phyloP scores from a whole-genome alignment of 2,329 filamentous ascomycete species.

The Magnaporthales sp. region DNA sequence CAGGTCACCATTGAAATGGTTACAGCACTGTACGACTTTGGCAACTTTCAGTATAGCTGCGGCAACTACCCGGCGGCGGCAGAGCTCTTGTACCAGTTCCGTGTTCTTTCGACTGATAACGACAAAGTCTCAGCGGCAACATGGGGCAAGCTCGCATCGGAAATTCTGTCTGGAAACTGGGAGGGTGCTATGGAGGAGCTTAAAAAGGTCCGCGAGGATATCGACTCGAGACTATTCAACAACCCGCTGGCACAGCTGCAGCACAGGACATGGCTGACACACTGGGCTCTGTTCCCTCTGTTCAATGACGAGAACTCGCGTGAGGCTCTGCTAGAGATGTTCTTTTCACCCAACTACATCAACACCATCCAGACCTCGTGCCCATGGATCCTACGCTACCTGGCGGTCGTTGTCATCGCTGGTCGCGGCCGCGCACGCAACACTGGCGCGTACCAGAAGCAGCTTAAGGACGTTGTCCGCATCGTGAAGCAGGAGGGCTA shows the following conservation, averaged over 20 bases:
- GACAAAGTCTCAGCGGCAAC: constrained; percentile 94
- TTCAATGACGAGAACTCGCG: constrained; percentile 94
- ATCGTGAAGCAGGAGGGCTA: constrained; percentile 96
- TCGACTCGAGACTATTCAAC: constrained; percentile 92
- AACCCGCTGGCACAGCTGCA: constrained; percentile 92
- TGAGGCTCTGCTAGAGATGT: constrained; percentile 86
- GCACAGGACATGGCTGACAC: constrained; percentile 93
- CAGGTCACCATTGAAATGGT: constrained; percentile 93
- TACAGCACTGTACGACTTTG: constrained; percentile 89
- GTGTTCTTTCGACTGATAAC: constrained; percentile 94
- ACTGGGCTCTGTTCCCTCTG: constrained; percentile 98
- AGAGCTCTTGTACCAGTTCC: constrained; percentile 94
- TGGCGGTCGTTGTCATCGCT: constrained; percentile 89
- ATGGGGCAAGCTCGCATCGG: constrained; percentile 95
- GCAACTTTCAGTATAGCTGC: constrained; percentile 96
- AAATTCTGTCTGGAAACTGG: constrained; percentile 94
- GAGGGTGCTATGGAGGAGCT: constrained; percentile 87
- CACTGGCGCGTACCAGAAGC: constrained; percentile 86
- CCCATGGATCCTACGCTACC: constrained; percentile 93
- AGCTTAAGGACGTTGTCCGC: constrained; percentile 93
- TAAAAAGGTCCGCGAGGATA: constrained; percentile 80
- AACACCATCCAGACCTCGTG: constrained; percentile 98
- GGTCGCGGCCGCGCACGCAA: constrained; percentile 77
- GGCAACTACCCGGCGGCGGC: constrained; percentile 86
- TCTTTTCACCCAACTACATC: constrained; percentile 96